Evolutionary conservation across 75 land plant species (phyloP).

Genomic region (Larix kaempferi): DNA sequence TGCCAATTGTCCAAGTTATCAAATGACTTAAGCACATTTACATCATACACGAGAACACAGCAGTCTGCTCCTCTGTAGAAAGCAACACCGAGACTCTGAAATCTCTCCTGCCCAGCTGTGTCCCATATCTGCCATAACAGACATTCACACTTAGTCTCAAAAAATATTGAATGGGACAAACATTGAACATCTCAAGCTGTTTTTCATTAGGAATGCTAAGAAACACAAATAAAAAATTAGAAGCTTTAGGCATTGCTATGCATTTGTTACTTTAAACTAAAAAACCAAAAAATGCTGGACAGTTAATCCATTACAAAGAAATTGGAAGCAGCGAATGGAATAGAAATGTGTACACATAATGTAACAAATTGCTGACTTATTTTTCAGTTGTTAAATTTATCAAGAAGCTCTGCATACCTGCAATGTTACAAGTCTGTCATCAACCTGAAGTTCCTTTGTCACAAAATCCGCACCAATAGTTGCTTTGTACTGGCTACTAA

Average conservation of each 20-base stretch:
- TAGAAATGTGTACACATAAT: not conserved
- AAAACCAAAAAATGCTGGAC: not conserved
- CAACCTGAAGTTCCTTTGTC: conserved; percentile 67
- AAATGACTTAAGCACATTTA: conserved; percentile 61
- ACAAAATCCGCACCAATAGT: conserved; percentile 83
- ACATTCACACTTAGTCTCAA: not conserved
- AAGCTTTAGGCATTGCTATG: not conserved
- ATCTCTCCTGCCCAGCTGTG: conserved; percentile 95
- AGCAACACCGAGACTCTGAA: conserved; percentile 71
- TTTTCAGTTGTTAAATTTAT: not conserved
- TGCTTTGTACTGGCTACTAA: conserved; percentile 60
- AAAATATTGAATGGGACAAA: not conserved
- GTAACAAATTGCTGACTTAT: not conserved
- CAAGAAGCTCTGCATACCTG: conserved; percentile 33
- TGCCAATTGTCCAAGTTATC: conserved; percentile 56
- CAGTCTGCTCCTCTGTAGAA: conserved; percentile 83
- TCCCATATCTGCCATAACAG: conserved; percentile 74
- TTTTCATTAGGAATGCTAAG: not conserved
- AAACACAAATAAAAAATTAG: not conserved
- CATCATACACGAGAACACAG: conserved; percentile 78
- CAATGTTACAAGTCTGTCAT: conserved; percentile 62
- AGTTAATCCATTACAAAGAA: not conserved
- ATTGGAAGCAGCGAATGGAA: not conserved
- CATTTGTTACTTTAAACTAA: not conserved
- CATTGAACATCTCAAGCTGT: not conserved